These are phyloP conservation scores for Alternaria sp. DNA, from an alignment of 2,329 filamentous ascomycete genomes.

Conservation along the genomic window DNA sequence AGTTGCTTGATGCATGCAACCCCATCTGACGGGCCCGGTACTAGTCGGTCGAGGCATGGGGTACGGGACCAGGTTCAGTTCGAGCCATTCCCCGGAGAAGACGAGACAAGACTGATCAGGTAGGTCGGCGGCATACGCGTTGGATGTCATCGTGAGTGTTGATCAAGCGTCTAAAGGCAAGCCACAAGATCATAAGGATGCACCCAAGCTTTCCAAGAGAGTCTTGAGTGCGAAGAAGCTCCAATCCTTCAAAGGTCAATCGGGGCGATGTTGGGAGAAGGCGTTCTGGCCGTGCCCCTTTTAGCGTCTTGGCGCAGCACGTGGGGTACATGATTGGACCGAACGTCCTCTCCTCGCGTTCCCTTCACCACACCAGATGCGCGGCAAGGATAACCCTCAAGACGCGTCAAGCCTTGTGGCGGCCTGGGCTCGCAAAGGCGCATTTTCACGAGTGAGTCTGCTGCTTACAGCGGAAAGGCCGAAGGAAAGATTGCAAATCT, in stretches of 20 bases:
- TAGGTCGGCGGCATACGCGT: background rate
- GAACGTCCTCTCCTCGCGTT: background rate
- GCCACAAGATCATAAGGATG: slow-evolving; percentile 2
- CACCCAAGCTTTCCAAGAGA: background rate
- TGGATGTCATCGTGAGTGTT: background rate
- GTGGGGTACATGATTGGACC: slow-evolving; percentile 5
- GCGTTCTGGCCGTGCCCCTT: background rate
- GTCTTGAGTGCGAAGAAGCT: slow-evolving; percentile 3
- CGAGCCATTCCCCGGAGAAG: background rate
- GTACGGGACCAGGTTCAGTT: background rate
- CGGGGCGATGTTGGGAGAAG: background rate
- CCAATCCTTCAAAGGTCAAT: background rate
- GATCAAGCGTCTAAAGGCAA: background rate
- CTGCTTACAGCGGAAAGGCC: slow-evolving; percentile 2
- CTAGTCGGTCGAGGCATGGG: background rate
- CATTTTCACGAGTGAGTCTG: background rate
- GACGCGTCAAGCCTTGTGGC: slow-evolving; percentile 10
- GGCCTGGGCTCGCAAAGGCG: slow-evolving; percentile 13
- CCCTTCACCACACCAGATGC: slow-evolving; percentile 1
- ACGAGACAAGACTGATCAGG: background rate
- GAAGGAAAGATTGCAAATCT: background rate
- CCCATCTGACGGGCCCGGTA: background rate
- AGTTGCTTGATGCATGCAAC: background rate
- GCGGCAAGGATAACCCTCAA: background rate
- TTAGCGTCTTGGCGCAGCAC: slow-evolving; percentile 3